These are phyloP conservation scores for Vitis riparia DNA, from an alignment of 164 flowering plant species.

Conservation along the genomic window DNA sequence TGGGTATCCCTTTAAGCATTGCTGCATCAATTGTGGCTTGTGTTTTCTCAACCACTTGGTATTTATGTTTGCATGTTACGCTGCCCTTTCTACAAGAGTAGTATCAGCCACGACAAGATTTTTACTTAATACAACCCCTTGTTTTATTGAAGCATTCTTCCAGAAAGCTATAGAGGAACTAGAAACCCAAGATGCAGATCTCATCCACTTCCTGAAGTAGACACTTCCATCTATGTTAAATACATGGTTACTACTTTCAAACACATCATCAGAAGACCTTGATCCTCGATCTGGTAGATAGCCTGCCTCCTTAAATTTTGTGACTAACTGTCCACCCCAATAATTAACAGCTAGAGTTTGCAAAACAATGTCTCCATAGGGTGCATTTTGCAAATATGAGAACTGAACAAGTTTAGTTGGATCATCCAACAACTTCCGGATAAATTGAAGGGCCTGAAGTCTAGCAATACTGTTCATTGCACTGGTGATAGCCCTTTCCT, in stretches of 20 bases:
- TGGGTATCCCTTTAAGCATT: constrained; percentile 86
- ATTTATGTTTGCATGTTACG: constrained; percentile 58
- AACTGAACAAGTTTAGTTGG: constrained; percentile 84
- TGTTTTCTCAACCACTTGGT: constrained; percentile 64
- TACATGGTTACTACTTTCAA: constrained; percentile 47
- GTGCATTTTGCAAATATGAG: constrained; percentile 69
- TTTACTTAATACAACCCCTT: constrained; percentile 74
- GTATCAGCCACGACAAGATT: constrained; percentile 70
- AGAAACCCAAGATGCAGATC: constrained; percentile 81
- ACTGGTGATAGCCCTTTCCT: constrained; percentile 51
- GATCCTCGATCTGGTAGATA: constrained; percentile 19
- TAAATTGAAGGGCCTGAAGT: constrained; percentile 82
- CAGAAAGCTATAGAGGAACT: constrained; percentile 68
- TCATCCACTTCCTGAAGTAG: constrained; percentile 84
- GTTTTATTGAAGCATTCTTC: constrained; percentile 52
- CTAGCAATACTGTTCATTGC: constrained; percentile 71
- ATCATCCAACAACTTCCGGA: constrained; percentile 73
- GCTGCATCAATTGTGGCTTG: constrained; percentile 99
- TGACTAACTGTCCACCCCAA: constrained; percentile 85
- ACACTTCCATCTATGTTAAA: constrained; percentile 90
- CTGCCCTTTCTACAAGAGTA: constrained; percentile 73
- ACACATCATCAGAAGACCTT: constrained; percentile 27
- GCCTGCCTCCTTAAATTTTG: constrained; percentile 30
- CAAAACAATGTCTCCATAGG: constrained; percentile 74
- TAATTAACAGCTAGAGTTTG: constrained; percentile 84